Percentiles rank a stretch among this genome's conserved stretches.
Conservation (phyloP, 2,329 filamentous ascomycete species). For the Colletotrichum sidae region DNA sequence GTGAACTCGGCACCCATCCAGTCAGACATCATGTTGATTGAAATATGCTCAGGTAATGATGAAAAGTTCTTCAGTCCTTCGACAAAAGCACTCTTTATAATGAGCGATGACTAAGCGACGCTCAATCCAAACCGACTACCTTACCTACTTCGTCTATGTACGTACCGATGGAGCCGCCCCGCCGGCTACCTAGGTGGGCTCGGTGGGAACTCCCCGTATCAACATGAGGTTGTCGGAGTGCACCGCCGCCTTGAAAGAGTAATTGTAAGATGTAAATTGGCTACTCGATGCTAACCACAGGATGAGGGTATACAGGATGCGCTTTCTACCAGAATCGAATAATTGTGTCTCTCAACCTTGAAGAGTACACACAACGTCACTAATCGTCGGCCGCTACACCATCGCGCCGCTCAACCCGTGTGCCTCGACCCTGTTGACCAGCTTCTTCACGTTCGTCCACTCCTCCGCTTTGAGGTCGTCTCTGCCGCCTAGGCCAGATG, state of each 20-base stretch:
- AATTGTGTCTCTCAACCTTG: constrained; percentile 20
- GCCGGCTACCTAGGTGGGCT: background rate
- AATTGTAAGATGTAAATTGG: constrained; percentile 12
- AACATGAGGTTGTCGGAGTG: background rate
- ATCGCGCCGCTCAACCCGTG: constrained; percentile 63
- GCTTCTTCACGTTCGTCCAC: constrained; percentile 92
- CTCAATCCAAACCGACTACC: background rate
- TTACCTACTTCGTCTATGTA: background rate
- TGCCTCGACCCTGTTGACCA: constrained; percentile 81
- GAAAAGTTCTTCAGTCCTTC: constrained; percentile 12
- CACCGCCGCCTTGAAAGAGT: background rate
- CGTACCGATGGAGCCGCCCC: background rate
- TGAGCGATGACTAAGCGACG: constrained; percentile 24
- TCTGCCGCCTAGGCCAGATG: constrained; percentile 82
- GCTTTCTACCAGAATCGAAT: constrained; percentile 36
- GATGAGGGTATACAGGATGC: constrained; percentile 37
- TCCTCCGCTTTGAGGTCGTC: constrained; percentile 88
- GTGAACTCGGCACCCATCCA: background rate
- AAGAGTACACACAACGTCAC: constrained; percentile 42
- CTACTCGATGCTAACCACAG: constrained; percentile 24
- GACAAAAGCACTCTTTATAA: constrained; percentile 15
- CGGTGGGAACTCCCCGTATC: background rate
- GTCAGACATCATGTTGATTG: no score
- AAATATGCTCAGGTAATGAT: background rate
- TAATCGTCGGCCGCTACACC: constrained; percentile 39